A percentile compares a stretch with the other conserved stretches of the same genome.
Conservation (phyloP, 2,329 filamentous ascomycete species). For the Pseudocercospora ulei region DNA sequence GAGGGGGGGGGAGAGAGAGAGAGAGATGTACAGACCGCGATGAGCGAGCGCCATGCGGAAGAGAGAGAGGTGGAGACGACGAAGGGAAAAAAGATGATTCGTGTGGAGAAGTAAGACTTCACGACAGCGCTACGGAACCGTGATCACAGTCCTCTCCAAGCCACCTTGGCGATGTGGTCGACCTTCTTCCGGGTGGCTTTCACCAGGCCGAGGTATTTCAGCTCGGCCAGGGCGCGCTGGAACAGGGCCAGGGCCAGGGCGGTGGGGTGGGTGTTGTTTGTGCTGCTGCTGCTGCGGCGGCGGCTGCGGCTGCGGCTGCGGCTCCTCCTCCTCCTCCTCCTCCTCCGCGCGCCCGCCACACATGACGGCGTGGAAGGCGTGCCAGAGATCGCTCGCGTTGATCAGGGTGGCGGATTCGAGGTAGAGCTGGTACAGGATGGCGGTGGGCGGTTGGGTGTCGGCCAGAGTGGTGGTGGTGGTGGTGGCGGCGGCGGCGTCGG, state of each 20-base stretch:
- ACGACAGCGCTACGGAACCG: constrained; percentile 2
- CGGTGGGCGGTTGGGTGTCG: constrained; percentile 57
- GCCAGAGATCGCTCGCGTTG: constrained; percentile 71
- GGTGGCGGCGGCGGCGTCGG: too few species aligned
- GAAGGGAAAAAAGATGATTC: not conserved
- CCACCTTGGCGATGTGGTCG: constrained; percentile 79
- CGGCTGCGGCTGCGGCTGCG: too few species aligned
- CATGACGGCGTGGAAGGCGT: constrained; percentile 58
- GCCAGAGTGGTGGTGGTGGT: constrained; percentile 46
- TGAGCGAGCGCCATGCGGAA: too few species aligned
- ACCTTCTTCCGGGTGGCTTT: constrained; percentile 84
- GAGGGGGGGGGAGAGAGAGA: too few species aligned
- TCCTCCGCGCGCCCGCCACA: constrained; percentile 40
- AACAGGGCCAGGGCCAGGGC: constrained; percentile 53
- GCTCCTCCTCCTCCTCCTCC: constrained; percentile 19
- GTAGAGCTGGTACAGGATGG: constrained; percentile 69
- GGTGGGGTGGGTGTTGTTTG: too few species aligned
- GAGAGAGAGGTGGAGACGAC: too few species aligned
- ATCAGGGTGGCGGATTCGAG: constrained; percentile 65
- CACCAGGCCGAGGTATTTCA: constrained; percentile 76
- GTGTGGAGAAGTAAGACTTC: not conserved
- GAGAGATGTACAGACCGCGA: too few species aligned
- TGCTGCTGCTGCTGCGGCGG: too few species aligned
- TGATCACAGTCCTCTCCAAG: constrained; percentile 65
- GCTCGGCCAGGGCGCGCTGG: constrained; percentile 73